These are phyloP conservation scores for Verbena officinalis DNA, from an alignment of 257 asterid species.

Conservation along the genomic window DNA sequence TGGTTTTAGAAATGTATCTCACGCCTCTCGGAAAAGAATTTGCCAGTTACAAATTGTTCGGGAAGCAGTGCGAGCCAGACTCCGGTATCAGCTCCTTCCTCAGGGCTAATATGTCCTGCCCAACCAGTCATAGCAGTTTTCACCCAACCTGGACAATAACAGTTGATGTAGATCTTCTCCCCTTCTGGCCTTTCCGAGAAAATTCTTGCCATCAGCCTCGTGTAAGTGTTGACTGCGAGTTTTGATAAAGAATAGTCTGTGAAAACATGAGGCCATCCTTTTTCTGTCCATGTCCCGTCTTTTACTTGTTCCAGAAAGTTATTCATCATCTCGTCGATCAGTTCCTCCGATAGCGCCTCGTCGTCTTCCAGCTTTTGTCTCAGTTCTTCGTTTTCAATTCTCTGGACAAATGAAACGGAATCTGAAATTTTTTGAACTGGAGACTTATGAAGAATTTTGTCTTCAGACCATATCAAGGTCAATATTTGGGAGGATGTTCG, in stretches of 20 bases:
- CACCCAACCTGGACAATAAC: conserved; percentile 80
- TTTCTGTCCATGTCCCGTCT: conserved; percentile 57
- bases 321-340: conserved; percentile 49
- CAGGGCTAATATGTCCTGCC: conserved; percentile 62
- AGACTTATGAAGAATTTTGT: neutral
- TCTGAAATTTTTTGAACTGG: neutral
- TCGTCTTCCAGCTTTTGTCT: conserved; percentile 73
- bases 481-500: no score
- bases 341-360: conserved; percentile 69
- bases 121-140: conserved; percentile 73
- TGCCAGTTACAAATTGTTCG: conserved; percentile 52
- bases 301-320: conserved; percentile 56
- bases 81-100: conserved; percentile 77
- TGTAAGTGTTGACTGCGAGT: conserved; percentile 58
- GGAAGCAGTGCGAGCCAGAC: conserved; percentile 76
- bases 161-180: conserved; percentile 49
- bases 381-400: conserved; percentile 54
- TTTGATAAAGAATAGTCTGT: conserved; percentile 70
- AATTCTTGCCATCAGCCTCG: conserved; percentile 53
- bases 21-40: conserved; percentile 68
- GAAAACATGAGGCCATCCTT: conserved; percentile 66
- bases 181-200: conserved; percentile 51
- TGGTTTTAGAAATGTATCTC: conserved; percentile 48
- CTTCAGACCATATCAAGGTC: neutral
- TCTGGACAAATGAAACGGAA: conserved; percentile 29